These are phyloP conservation scores for Cymbomonas tetramitiformis DNA, from an alignment of 139 green algal genomes.

Conservation along the genomic window DNA sequence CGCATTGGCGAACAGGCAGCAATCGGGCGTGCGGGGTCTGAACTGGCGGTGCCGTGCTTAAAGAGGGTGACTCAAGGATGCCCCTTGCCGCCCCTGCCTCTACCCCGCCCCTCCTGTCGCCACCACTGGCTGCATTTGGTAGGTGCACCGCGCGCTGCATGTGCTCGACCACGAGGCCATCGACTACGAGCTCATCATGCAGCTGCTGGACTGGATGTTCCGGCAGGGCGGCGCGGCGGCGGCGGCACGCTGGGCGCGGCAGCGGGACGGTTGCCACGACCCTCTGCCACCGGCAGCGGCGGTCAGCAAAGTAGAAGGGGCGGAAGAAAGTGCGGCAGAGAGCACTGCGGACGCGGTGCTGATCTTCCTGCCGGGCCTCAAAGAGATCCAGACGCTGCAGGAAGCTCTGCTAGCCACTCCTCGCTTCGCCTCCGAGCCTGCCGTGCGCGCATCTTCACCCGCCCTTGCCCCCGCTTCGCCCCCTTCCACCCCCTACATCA, in stretches of 20 bases:
- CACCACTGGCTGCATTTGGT: too few species aligned
- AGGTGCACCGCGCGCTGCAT: background rate
- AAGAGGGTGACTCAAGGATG: too few species aligned
- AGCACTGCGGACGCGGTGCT: slow-evolving; percentile 65
- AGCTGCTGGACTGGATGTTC: background rate
- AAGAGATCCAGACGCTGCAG: slow-evolving; percentile 58
- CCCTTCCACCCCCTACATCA: too few species aligned
- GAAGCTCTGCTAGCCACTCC: too few species aligned
- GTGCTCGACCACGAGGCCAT: background rate
- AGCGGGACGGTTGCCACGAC: background rate
- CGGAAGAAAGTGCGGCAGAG: background rate
- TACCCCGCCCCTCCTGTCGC: too few species aligned
- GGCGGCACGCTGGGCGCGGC: background rate
- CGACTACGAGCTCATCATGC: background rate
- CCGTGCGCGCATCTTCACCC: too few species aligned
- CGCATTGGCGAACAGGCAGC: too few species aligned
- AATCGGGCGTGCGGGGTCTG: too few species aligned
- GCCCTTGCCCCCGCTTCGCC: too few species aligned
- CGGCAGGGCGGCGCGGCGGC: slow-evolving; percentile 4
- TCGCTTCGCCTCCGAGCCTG: too few species aligned
- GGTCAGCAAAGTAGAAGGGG: background rate
- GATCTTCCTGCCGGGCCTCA: slow-evolving; percentile 70
- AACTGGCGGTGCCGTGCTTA: too few species aligned
- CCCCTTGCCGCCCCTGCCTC: too few species aligned
- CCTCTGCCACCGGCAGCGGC: background rate